Conservation (phyloP, 768 basidiomycete genomes). For the Trametes coccinea region DNA sequence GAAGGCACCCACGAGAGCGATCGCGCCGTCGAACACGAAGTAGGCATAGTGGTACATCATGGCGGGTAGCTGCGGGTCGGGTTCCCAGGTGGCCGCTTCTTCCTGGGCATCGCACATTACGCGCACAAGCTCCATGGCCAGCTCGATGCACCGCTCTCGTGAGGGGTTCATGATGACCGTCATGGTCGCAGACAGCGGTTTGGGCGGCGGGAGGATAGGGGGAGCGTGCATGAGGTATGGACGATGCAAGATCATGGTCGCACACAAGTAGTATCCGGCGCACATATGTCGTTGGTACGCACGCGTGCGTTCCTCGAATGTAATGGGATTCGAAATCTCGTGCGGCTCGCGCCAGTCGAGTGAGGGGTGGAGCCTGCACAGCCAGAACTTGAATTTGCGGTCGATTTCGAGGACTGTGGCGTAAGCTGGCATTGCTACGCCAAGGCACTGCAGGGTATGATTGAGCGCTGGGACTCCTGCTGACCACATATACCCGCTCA, state of each 20-base stretch:
- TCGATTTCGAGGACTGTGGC: conserved; percentile 44
- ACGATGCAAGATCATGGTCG: conserved; percentile 47
- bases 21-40: conserved; percentile 46
- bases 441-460: conserved; percentile 20
- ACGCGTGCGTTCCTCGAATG: conserved; percentile 35
- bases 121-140: conserved; percentile 45
- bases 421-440: conserved; percentile 27
- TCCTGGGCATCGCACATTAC: conserved; percentile 44
- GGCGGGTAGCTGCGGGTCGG: conserved; percentile 15
- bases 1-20: conserved; percentile 45
- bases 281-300: conserved; percentile 46
- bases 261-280: conserved; percentile 48
- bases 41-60: conserved; percentile 25
- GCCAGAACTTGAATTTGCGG: conserved; percentile 46
- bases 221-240: conserved; percentile 40
- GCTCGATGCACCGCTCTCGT: conserved; percentile 40
- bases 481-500: conserved; percentile 19
- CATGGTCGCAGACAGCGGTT: conserved; percentile 20
- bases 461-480: background rate
- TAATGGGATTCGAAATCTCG: conserved; percentile 1
- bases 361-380: conserved; percentile 41
- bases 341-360: conserved; percentile 38
- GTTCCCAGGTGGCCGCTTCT: conserved; percentile 25
- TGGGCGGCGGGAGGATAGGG: conserved; percentile 24
- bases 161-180: conserved; percentile 34